Percentiles rank a stretch among this genome's conserved stretches.
Evolutionary conservation across 192 early-diverging fungal species (phyloP).

Genomic region (Geranomyces variabilis): DNA sequence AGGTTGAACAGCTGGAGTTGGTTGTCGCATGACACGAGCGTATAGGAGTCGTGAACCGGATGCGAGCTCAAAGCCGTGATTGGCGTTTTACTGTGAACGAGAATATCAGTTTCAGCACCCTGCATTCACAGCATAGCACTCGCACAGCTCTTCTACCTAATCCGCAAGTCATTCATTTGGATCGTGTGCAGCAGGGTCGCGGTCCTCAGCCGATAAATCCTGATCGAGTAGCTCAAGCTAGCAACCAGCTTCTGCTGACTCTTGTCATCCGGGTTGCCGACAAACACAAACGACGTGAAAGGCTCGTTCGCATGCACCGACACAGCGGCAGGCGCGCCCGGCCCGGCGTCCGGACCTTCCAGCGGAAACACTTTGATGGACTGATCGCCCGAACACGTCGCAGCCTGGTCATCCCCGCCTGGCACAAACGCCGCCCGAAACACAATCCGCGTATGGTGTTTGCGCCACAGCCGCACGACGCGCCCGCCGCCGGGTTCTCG

Average conservation of each 20-base stretch:
- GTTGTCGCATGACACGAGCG: slow-evolving; percentile 59
- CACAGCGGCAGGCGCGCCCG: neutral
- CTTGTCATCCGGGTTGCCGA: slow-evolving; percentile 41
- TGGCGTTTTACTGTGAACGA: slow-evolving; percentile 53
- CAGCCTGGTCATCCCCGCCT: slow-evolving; percentile 42
- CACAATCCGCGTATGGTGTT: slow-evolving; percentile 57
- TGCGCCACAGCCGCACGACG: slow-evolving; percentile 49
- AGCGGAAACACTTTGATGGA: slow-evolving; percentile 54
- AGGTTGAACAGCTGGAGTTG: slow-evolving; percentile 56
- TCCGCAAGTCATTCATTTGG: slow-evolving; percentile 44
- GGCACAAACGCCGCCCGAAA: slow-evolving; percentile 49
- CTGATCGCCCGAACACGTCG: slow-evolving; percentile 62
- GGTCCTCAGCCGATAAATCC: slow-evolving; percentile 59
- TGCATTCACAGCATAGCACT: neutral
- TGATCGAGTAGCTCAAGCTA: slow-evolving; percentile 48
- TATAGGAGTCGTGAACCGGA: slow-evolving; percentile 50
- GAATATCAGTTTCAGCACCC: too few relatives aligned
- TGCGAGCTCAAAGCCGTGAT: slow-evolving; percentile 48
- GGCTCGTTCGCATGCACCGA: slow-evolving; percentile 64
- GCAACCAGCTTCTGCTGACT: slow-evolving; percentile 47
- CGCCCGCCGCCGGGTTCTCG: slow-evolving; percentile 6
- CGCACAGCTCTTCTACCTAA: slow-evolving; percentile 21
- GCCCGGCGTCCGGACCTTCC: slow-evolving; percentile 21
- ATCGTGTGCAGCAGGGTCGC: slow-evolving; percentile 50
- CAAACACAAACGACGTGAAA: slow-evolving; percentile 60